phyloP scores from a whole-genome alignment of 148 eudicot genomes.

The Agrostemma githago region DNA sequence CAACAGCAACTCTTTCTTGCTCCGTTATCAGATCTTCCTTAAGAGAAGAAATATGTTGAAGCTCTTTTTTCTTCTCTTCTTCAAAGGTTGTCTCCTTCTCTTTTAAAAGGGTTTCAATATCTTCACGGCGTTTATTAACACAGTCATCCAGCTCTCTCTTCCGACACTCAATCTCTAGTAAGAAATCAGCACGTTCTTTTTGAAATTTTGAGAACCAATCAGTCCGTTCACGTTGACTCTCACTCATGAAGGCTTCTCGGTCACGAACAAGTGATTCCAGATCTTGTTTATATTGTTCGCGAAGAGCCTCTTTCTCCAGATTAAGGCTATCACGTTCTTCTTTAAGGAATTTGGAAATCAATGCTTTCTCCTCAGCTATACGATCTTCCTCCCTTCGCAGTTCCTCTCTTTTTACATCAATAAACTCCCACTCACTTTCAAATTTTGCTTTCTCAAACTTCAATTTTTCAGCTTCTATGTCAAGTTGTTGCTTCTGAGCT shows the following conservation, averaged over 20 bases:
- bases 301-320: constrained; percentile 63
- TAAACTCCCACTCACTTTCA: constrained; percentile 82
- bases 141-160: constrained; percentile 74
- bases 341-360: constrained; percentile 54
- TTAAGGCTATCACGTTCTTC: constrained; percentile 76
- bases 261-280: constrained; percentile 69
- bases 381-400: constrained; percentile 61
- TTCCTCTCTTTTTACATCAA: constrained; percentile 85
- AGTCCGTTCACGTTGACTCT: constrained; percentile 66
- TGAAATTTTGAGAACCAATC: constrained; percentile 83
- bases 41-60: constrained; percentile 48
- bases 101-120: constrained; percentile 60
- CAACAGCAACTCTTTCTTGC: constrained; percentile 51
- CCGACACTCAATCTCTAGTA: constrained; percentile 67
- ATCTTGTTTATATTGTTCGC: constrained; percentile 59
- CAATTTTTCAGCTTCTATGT: constrained; percentile 69
- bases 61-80: constrained; percentile 75
- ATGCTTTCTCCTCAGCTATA: constrained; percentile 58
- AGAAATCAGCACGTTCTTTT: constrained; percentile 72
- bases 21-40: constrained; percentile 59
- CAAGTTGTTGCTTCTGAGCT: constrained; percentile 71
- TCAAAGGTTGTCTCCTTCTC: constrained; percentile 73
- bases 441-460: constrained; percentile 72
- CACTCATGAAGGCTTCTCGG: constrained; percentile 58
- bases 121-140: constrained; percentile 76